A percentile compares a stretch with the other conserved stretches of the same genome.
phyloP scores from a whole-genome alignment of 495 filamentous ascomycete genomes.

The Aspergillus kassunensis region DNA sequence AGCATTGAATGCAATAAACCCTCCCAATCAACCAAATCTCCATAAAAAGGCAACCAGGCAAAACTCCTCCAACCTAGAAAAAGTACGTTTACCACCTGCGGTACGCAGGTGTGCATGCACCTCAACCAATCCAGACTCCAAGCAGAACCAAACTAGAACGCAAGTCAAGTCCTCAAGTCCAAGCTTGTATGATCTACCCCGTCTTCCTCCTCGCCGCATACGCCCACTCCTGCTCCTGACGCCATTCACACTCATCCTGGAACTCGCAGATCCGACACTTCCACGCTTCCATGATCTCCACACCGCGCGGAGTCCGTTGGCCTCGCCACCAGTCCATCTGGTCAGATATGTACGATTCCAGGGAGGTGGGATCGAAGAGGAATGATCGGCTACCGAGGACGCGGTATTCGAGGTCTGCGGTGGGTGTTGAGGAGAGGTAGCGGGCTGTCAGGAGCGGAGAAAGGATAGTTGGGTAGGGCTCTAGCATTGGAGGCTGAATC shows the following conservation, averaged over 20 bases:
- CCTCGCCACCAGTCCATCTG: slow-evolving; percentile 89
- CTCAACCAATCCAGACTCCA: too few species aligned
- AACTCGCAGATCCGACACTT: slow-evolving; percentile 75
- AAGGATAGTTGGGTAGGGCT: slow-evolving; percentile 45
- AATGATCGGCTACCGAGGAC: slow-evolving; percentile 68
- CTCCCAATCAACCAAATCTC: too few species aligned
- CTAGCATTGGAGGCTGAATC: slow-evolving; percentile 54
- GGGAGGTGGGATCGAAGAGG: slow-evolving; percentile 56
- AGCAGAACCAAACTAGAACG: too few species aligned
- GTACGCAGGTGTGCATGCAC: too few species aligned
- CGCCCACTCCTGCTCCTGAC: slow-evolving; percentile 52
- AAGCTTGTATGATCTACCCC: too few species aligned
- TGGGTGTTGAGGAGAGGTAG: slow-evolving; percentile 35
- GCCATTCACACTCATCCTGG: slow-evolving; percentile 56
- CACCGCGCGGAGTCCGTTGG: slow-evolving; percentile 69
- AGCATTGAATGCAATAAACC: too few species aligned
- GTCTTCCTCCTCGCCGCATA: slow-evolving; percentile 31
- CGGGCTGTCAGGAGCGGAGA: slow-evolving; percentile 46
- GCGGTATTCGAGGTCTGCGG: slow-evolving; percentile 28
- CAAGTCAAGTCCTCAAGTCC: too few species aligned
- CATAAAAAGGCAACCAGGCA: too few species aligned
- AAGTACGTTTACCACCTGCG: too few species aligned
- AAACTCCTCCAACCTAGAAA: too few species aligned
- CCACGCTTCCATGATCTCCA: slow-evolving; percentile 82
- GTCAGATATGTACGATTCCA: slow-evolving; percentile 61